phyloP scores from a whole-genome alignment of 106 monocot genomes.

The Narthecium ossifragum region DNA sequence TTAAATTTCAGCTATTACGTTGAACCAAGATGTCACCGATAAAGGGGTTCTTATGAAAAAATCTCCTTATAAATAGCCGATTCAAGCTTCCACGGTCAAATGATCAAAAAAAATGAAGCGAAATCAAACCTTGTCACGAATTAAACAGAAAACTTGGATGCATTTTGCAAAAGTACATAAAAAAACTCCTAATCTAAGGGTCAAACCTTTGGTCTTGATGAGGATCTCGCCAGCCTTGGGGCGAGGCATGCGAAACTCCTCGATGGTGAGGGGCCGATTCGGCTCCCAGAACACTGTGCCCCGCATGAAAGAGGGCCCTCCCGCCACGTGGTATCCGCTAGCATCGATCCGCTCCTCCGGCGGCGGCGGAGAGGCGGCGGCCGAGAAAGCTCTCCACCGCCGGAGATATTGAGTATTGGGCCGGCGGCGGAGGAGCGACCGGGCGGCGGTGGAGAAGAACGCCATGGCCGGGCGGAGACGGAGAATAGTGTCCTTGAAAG shows the following conservation, averaged over 20 bases:
- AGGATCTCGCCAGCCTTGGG: conserved; percentile 95
- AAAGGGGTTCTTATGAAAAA: too few species aligned
- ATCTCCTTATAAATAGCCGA: too few species aligned
- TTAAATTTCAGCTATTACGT: too few species aligned
- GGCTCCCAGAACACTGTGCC: conserved; percentile 94
- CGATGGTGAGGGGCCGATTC: conserved; percentile 61
- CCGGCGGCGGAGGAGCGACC: conserved; percentile 33
- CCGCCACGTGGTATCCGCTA: conserved; percentile 64
- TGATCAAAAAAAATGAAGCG: too few species aligned
- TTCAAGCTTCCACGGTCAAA: too few species aligned
- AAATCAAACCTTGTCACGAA: too few species aligned
- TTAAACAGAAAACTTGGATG: too few species aligned
- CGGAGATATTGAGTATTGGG: not conserved
- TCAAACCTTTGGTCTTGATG: conserved; percentile 85
- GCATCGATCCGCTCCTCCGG: conserved; percentile 27
- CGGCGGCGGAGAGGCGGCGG: conserved; percentile 1
- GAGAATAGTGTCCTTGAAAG: too few species aligned
- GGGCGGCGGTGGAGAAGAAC: conserved; percentile 19
- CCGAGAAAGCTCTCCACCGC: not conserved
- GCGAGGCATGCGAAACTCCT: conserved; percentile 87
- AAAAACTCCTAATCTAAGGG: too few species aligned
- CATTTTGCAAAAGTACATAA: too few species aligned
- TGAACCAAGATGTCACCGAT: too few species aligned
- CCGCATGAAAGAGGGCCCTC: conserved; percentile 80
- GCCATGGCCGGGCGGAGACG: conserved; percentile 24